Base-by-base conservation (phyloP, 768 basidiomycete species). In the Pisolithus tinctorius region DNA sequence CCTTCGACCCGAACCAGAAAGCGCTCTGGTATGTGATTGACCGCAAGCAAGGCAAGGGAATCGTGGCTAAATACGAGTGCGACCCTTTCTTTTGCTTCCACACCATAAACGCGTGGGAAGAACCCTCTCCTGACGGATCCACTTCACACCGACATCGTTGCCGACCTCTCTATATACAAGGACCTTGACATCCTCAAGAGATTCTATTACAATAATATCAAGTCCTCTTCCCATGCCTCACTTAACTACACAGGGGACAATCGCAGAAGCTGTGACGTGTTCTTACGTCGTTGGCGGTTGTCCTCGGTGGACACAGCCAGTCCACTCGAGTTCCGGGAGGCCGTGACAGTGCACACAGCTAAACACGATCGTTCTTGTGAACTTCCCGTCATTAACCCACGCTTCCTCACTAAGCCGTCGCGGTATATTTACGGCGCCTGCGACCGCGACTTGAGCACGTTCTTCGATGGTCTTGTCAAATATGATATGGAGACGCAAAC, bases 31-130 rank as follows among this genome's bases (percentile, higher is more conserved):
- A 70, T 29, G 63, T 74, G 46, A 51, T 74, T 42, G 70, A 73
- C 54, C 68, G 71, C 45, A 59, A 63, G 50, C 54, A 62, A 26
- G 65, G 61, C 17, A 65, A 60, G 47, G 72, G 72, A 0, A 59
- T 74, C 31, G 59, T 73, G 4, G 65, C 70, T 41, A 67, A 64
- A 49, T 73, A 71, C 56, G 62, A 64, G 50, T 65, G 59, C 41
- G 60, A 63, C 43, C 63, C 71, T 0, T 74, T 73, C 60, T 74
- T 73, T 57, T 63, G 59, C 50, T 74, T 74, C 60, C 72, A 74
- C 49, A 54, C 60, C 26, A 14, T 73, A 52, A 74, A 74, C n/a
- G 67, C 73, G 0, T 74, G 67, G 65, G 72, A 73, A 38, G 58
- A 55, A 7, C 49, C 53, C 6, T 60, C 56, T 17, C 43, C 58